Percentiles rank a stretch among this genome's conserved stretches.
These are phyloP conservation scores for Golubevia pallescens DNA, from an alignment of 1,284 basidiomycete species.

Conservation along the genomic window DNA sequence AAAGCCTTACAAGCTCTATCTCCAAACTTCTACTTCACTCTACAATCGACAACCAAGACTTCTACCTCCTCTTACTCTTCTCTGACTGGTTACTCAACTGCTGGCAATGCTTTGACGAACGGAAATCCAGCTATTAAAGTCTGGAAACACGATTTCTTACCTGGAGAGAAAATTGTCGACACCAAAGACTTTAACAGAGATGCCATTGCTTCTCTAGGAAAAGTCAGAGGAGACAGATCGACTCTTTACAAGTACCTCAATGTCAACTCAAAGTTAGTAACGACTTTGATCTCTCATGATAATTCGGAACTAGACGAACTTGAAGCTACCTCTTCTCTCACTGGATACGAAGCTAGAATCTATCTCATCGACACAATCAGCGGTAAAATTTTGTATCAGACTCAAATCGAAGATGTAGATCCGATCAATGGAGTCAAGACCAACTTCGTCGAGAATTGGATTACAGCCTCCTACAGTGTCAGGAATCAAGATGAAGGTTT, in stretches of 20 bases:
- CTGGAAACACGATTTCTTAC: not conserved
- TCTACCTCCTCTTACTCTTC: not conserved
- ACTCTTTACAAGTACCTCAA: conserved; percentile 64
- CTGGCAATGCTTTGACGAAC: not conserved
- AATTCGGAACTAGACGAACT: conserved; percentile 2
- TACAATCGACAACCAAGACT: not conserved
- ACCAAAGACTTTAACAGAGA: conserved; percentile 3
- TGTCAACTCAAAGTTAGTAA: conserved; percentile 42
- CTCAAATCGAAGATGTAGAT: conserved; percentile 32
- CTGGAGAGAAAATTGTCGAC: not conserved
- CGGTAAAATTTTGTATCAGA: conserved; percentile 36
- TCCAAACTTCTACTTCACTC: not conserved
- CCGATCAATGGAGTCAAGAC: conserved; percentile 21
- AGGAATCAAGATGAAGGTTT: conserved; percentile 24
- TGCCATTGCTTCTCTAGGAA: conserved; percentile 25
- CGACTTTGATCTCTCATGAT: conserved; percentile 11
- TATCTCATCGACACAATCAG: conserved; percentile 50
- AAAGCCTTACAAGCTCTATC: not conserved
- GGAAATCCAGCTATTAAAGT: not conserved
- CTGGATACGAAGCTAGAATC: conserved; percentile 8
- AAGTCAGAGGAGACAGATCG: conserved; percentile 47
- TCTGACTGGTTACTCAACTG: not conserved
- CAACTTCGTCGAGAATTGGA: conserved; percentile 58
- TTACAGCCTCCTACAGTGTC: conserved; percentile 35
- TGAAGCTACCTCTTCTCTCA: not conserved